phyloP scores from a whole-genome alignment of 257 asterid genomes.

The Forsythia viridissima region DNA sequence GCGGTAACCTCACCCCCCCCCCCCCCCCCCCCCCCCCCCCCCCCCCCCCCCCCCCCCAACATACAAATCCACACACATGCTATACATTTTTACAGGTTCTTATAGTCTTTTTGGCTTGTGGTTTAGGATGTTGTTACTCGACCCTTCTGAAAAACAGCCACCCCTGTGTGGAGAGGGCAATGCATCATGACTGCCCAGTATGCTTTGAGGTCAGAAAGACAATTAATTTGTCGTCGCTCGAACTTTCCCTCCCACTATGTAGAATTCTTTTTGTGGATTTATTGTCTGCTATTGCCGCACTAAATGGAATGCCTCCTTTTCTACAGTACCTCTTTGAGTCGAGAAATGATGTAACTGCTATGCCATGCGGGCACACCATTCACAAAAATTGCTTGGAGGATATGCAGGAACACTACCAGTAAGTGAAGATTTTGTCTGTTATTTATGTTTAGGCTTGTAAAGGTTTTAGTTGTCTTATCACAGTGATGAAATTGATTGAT shows the following conservation, averaged over 20 bases:
- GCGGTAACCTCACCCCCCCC: conserved; percentile 45
- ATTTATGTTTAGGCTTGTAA: background rate
- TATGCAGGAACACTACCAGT: conserved; percentile 84
- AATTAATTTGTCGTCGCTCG: background rate
- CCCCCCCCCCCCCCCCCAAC: background rate
- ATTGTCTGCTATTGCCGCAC: background rate
- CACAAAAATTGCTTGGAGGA: conserved; percentile 79
- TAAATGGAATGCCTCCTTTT: conserved; percentile 3
- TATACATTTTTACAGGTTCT: background rate
- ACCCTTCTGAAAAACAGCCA: conserved; percentile 51
- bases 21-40: background rate
- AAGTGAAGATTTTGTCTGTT: conserved; percentile 24
- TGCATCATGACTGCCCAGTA: conserved; percentile 95
- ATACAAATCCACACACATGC: background rate
- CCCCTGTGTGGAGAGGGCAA: conserved; percentile 86
- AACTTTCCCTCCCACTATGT: background rate
- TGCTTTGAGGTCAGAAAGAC: conserved; percentile 68
- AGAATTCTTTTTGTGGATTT: background rate
- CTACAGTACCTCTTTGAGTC: conserved; percentile 81
- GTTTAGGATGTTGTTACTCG: conserved; percentile 54
- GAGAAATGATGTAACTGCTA: conserved; percentile 57
- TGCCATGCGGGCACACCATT: conserved; percentile 90
- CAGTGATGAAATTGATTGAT: background rate
- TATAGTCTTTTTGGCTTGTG: conserved; percentile 16
- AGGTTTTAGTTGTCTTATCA: background rate